Evolutionary conservation across 2,329 filamentous ascomycete species (phyloP), one percentile per base, ranked within the genome.

Genomic region (Zasmidium citrigriseum): DNA sequence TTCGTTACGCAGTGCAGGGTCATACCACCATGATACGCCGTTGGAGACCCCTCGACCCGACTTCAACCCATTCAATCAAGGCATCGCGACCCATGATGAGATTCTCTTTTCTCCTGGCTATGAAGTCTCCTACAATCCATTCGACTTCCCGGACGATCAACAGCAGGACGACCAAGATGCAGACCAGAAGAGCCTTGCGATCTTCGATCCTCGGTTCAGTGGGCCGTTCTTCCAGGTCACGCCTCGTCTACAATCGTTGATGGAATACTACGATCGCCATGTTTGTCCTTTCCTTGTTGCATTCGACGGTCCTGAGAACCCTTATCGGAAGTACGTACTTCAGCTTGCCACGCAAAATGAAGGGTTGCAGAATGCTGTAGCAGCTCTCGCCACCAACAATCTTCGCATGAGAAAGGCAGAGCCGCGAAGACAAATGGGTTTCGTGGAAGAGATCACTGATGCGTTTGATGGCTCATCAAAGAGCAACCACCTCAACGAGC

Each of bases 221-320:
- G 68, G 61, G 29, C 69, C 71, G 4, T 74, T 83, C 82, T 70
- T 77, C 84, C 78, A 81, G 66, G 78, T 90, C 68, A 86, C 90
- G 60, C 86, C 88, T 58, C 89, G 91, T 70, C 89, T 96, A 79
- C 88, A 89, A 64, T 96, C 89, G 75, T 88, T 96, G 71, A 89
- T 97, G 79, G 89, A 96, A 72, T 96, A 96, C 76, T 97, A 96
- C 76, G 89, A 93, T 71, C 92, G 91, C 74, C 90, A 91, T 70
- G 93, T 98, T 78, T 95, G 92, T 65, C 90, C 91, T 4, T 91
- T 91, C 59, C 90, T 97, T 75, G 92, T 97, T 52, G 90, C 92
- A 65, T 92, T 96, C 73, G 93, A 98, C 72, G 88, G 88, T 11
- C 89, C 90, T 1, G 83, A 82, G 62, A 97, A 96, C 73, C 93